A percentile compares a stretch with the other conserved stretches of the same genome.
These are phyloP conservation scores for Pythium diclinum DNA, from an alignment of 352 stramenopile species.

Conservation along the genomic window DNA sequence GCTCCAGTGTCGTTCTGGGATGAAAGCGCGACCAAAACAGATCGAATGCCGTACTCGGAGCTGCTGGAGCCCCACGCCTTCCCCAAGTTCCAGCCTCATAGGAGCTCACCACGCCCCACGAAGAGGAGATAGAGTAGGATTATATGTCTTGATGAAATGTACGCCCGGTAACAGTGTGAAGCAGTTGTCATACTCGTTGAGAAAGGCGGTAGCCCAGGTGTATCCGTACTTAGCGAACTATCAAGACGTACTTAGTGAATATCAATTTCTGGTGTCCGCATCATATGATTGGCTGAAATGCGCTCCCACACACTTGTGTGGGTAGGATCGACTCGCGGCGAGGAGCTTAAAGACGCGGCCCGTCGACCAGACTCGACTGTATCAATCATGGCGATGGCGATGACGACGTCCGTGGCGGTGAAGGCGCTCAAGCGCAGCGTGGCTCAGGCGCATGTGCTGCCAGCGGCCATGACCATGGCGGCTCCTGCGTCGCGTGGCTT, in stretches of 20 bases:
- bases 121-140: background rate
- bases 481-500: slow-evolving; percentile 32
- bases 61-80: slow-evolving; percentile 12
- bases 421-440: slow-evolving; percentile 26
- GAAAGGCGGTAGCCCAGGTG: background rate
- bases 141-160: background rate
- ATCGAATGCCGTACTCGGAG: background rate
- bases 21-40: background rate
- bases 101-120: background rate
- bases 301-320: slow-evolving; percentile 17
- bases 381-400: slow-evolving; percentile 25
- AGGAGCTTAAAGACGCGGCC: slow-evolving; percentile 15
- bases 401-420: slow-evolving; percentile 15
- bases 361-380: background rate
- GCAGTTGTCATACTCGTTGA: background rate
- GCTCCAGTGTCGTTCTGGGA: slow-evolving; percentile 26
- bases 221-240: slow-evolving; percentile 8
- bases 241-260: slow-evolving; percentile 19
- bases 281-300: slow-evolving; percentile 26
- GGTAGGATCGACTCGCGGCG: slow-evolving; percentile 22
- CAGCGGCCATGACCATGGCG: slow-evolving; percentile 14
- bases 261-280: slow-evolving; percentile 2
- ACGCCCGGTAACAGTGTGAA: background rate
- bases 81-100: slow-evolving; percentile 11
- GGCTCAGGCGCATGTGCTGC: slow-evolving; percentile 16